phyloP scores from a whole-genome alignment of 2,329 filamentous ascomycete species.

The Colletotrichum endophyticum region DNA sequence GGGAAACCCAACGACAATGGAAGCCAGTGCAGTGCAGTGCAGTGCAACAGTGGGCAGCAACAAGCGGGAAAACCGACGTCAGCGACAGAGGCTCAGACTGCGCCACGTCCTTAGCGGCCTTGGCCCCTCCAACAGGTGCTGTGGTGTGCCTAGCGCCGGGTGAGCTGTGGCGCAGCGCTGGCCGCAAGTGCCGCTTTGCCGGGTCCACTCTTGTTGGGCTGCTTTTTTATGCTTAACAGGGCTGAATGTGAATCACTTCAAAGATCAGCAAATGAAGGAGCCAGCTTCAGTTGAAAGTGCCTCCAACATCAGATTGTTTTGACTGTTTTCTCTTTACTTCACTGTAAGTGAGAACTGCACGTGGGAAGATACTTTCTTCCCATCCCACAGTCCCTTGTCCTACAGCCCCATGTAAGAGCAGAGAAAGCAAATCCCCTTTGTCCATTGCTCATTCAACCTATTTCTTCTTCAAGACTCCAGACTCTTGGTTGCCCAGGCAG shows the following conservation, averaged over 20 bases:
- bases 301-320: neutral
- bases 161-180: slow-evolving; percentile 4
- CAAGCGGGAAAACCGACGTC: slow-evolving; percentile 24
- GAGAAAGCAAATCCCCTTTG: neutral
- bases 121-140: neutral
- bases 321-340: neutral
- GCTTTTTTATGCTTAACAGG: neutral
- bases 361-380: too few relatives aligned
- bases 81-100: slow-evolving; percentile 14
- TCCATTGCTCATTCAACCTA: neutral
- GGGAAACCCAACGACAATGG: slow-evolving; percentile 6
- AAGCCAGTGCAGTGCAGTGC: neutral
- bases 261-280: neutral
- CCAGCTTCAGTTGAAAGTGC: neutral
- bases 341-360: neutral
- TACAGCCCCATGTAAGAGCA: neutral
- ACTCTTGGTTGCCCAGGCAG: neutral
- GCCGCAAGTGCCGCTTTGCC: neutral
- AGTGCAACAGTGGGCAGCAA: neutral
- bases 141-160: neutral
- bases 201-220: neutral
- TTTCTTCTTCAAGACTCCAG: neutral
- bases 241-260: neutral
- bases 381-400: too few relatives aligned
- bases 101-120: slow-evolving; percentile 7